phyloP scores from a whole-genome alignment of 2,329 filamentous ascomycete species.

The Alternaria sp. region DNA sequence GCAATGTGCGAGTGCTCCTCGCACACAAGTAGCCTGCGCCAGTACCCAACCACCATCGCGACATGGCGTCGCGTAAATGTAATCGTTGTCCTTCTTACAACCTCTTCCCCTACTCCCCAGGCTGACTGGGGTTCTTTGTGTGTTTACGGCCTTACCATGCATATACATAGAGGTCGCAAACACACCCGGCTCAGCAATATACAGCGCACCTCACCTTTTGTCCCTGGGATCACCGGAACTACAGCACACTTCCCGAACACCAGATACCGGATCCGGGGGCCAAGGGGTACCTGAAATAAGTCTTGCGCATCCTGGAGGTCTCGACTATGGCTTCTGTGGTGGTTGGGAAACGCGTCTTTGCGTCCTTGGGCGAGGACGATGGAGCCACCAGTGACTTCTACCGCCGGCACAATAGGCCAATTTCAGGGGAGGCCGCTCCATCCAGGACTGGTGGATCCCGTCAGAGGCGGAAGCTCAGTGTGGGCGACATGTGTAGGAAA shows the following conservation, averaged over 20 bases:
- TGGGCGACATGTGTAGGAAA: conserved; percentile 18
- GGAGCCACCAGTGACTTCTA: conserved; percentile 10
- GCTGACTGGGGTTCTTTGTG: not conserved
- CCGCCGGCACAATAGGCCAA: conserved; percentile 2
- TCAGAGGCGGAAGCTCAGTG: conserved; percentile 12
- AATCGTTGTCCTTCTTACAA: not conserved
- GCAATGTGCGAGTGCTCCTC: not conserved
- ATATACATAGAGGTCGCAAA: not conserved
- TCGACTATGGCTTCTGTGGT: conserved; percentile 5
- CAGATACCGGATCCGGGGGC: not conserved
- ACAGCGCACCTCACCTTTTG: not conserved
- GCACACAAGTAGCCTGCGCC: not conserved
- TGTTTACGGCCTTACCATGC: conserved; percentile 5
- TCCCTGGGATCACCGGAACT: not conserved
- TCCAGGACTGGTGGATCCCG: not conserved
- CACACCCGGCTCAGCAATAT: not conserved
- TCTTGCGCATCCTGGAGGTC: not conserved
- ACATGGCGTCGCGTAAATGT: conserved; percentile 13
- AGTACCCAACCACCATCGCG: conserved; percentile 10
- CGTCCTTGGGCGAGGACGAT: conserved; percentile 6
- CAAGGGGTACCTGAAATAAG: not conserved
- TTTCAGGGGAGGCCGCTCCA: not conserved
- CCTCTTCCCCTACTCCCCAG: conserved; percentile 1
- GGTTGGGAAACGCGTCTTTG: conserved; percentile 11
- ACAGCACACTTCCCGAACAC: not conserved